Percentiles rank a stretch among this genome's conserved stretches.
Evolutionary conservation across 1,139 yeast species (phyloP).

Genomic region (Pichia sp.): DNA sequence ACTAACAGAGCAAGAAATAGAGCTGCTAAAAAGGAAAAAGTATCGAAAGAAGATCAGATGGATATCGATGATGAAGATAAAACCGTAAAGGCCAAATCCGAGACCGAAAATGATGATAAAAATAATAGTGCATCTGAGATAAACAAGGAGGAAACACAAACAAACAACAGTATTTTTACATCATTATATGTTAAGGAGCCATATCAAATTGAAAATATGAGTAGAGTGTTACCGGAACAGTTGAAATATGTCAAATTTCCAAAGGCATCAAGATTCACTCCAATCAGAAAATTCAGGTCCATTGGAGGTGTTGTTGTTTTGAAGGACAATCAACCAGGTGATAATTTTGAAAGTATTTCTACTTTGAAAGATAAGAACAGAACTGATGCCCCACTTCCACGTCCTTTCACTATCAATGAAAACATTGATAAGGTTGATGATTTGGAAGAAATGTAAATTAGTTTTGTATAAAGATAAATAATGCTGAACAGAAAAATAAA

Average conservation of each 20-base stretch:
- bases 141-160: conserved; percentile 17
- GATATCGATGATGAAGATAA: conserved; percentile 21
- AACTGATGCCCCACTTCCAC: conserved; percentile 87
- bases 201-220: conserved; percentile 65
- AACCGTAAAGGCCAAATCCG: conserved; percentile 18
- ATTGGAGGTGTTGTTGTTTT: conserved; percentile 77
- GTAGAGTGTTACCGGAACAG: conserved; percentile 90
- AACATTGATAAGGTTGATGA: conserved; percentile 13
- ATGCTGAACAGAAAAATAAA: too few relatives aligned
- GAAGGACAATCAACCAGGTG: conserved; percentile 60
- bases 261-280: conserved; percentile 70
- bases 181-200: conserved; percentile 40
- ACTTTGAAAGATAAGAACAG: conserved; percentile 79
- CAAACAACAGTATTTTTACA: conserved; percentile 11
- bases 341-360: conserved; percentile 60
- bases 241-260: conserved; percentile 72
- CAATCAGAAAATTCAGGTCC: conserved; percentile 75
- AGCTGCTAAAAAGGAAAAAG: conserved; percentile 65
- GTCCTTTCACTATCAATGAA: conserved; percentile 59
- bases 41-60: conserved; percentile 33
- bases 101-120: conserved; percentile 13
- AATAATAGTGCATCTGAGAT: conserved; percentile 16
- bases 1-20: conserved; percentile 90
- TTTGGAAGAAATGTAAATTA: background rate
- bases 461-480: too few relatives aligned